Conservation (phyloP, 2,329 filamentous ascomycete genomes). For the Neocucurbitaria cava region DNA sequence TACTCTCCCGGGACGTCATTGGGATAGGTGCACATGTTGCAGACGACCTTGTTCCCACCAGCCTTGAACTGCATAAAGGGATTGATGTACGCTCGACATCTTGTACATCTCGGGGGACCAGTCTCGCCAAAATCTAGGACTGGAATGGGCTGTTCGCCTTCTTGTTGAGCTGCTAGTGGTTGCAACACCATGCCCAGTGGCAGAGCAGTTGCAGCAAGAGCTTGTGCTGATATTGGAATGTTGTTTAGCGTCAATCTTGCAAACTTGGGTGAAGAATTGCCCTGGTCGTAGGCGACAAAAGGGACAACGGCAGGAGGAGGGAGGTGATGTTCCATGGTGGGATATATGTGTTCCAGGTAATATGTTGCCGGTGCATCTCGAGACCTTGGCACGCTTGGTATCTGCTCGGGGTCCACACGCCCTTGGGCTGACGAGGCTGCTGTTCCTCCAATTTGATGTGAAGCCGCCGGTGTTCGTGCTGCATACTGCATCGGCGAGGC, state of each 20-base stretch:
- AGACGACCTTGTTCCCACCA: conserved; percentile 95
- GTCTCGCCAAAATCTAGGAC: conserved; percentile 93
- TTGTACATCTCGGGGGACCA: conserved; percentile 87
- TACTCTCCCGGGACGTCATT: conserved; percentile 94
- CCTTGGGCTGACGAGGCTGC: conserved; percentile 69
- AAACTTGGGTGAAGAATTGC: conserved; percentile 94
- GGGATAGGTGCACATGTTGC: conserved; percentile 96
- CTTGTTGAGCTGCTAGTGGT: conserved; percentile 80
- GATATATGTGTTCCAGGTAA: conserved; percentile 87
- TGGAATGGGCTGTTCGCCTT: conserved; percentile 86
- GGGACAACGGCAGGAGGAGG: conserved; percentile 88
- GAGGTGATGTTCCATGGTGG: conserved; percentile 92
- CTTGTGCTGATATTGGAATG: conserved; percentile 83
- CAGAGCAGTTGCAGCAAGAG: conserved; percentile 78
- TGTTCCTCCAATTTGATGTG: conserved; percentile 37
- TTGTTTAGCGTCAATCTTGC: conserved; percentile 91
- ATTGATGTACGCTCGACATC: conserved; percentile 97
- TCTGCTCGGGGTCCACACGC: conserved; percentile 86
- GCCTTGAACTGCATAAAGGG: conserved; percentile 98
- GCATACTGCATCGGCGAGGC: conserved; percentile 48
- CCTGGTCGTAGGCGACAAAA: conserved; percentile 94
- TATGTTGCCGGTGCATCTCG: conserved; percentile 83
- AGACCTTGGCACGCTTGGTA: conserved; percentile 87
- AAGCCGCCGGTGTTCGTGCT: conserved; percentile 34
- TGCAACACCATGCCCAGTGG: conserved; percentile 89